Percentiles rank a stretch among this genome's conserved stretches.
Evolutionary conservation across 768 basidiomycete genomes (phyloP).

Genomic region (Lactarius sanguifluus): DNA sequence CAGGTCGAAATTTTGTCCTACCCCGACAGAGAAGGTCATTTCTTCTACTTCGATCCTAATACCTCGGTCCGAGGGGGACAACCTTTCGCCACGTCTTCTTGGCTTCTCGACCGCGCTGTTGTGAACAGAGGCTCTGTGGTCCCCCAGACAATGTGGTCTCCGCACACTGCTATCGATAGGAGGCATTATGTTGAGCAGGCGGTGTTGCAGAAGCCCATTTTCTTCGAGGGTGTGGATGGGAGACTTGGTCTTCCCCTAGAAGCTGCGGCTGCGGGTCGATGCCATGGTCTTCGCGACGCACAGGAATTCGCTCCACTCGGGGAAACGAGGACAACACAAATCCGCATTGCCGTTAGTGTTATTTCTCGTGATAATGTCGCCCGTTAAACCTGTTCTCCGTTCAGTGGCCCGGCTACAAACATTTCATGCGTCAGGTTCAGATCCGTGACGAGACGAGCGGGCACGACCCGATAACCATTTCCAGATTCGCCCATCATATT

Average conservation of each 20-base stretch:
- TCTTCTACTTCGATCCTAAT: background rate
- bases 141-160: constrained; percentile 6
- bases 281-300: background rate
- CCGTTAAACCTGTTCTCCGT: background rate
- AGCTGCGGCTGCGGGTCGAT: background rate
- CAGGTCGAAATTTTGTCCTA: background rate
- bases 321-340: background rate
- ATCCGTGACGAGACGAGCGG: constrained; percentile 4
- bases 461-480: constrained; percentile 7
- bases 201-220: constrained; percentile 9
- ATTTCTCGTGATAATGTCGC: background rate
- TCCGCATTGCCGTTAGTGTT: constrained; percentile 19
- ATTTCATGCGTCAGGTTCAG: constrained; percentile 15
- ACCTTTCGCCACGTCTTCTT: background rate
- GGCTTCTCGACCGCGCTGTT: constrained; percentile 5
- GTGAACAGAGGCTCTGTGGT: background rate
- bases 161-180: background rate
- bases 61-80: background rate
- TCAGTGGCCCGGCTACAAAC: constrained; percentile 21
- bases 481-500: constrained; percentile 8
- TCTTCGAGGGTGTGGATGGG: background rate
- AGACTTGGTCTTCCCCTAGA: constrained; percentile 17
- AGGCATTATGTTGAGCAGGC: constrained; percentile 6
- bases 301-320: background rate
- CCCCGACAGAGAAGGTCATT: background rate